Base-by-base conservation (phyloP, 2,329 filamentous ascomycete species). In the Blastomyces emzantsi region DNA sequence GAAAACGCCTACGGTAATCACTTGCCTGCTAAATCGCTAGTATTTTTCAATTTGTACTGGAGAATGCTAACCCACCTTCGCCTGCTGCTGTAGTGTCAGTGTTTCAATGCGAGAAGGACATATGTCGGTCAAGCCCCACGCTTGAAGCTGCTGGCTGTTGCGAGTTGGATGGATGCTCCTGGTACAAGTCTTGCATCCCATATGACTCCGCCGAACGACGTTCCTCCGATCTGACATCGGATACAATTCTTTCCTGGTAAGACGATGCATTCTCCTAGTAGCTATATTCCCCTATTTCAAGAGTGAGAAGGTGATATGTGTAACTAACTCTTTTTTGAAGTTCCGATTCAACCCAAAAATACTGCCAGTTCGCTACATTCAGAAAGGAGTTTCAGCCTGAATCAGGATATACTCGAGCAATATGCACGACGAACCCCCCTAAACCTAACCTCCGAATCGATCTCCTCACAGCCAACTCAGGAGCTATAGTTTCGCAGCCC, bases 71-170 rank as follows among this genome's bases (percentile, higher is more conserved):
- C 51, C 51, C 36, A 28, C 28, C 28, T 54, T 17, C 11, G 25
- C 13, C 25, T 30, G 25, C 19, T 36, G 28, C 11, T 57, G 8
- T 28, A 60, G 58, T 36, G 22, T 41, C 39, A 49, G 58, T 49
- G 39, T 60, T 60, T 6, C 28, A 30, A 49, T 60, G 58, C 13
- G 30, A 28, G 33, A 49, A 22, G 39, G 25, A 43, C 7, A 36
- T 60, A 60, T 60, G 58, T 22, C 41, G 15, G 9, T 49, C 39
- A 41, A 28, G 22, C 17, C 58, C 58, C 17, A 8, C 13, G 13
- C 58, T 60, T 30, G 41, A 60, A 2, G 19, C 19, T 45, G 58
- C 58, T 45, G 58, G 58, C 25, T 60, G 58, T 47, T 60, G 58
- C 30, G 58, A 60, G 15, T 5, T 17, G 8, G 41, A 47, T 30